phyloP scores from a whole-genome alignment of 1,139 yeast genomes.

The Torulaspora globosa region DNA sequence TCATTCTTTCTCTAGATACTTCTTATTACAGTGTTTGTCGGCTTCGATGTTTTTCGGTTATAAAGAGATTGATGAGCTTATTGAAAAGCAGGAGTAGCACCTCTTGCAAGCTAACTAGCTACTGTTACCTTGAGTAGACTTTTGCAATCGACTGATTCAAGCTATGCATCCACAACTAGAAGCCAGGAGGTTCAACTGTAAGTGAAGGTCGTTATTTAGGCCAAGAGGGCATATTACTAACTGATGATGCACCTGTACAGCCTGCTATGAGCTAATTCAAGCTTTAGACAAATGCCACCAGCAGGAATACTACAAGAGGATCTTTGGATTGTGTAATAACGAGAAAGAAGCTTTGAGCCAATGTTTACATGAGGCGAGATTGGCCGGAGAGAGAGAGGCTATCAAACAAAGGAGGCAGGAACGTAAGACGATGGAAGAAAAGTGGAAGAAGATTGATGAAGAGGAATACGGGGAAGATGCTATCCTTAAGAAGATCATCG shows the following conservation, averaged over 20 bases:
- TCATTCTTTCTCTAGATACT: not conserved
- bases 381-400: constrained; percentile 61
- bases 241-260: constrained; percentile 30
- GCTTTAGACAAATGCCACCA: constrained; percentile 89
- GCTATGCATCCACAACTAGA: constrained; percentile 44
- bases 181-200: constrained; percentile 41
- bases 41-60: constrained; percentile 1
- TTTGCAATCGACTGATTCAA: not conserved
- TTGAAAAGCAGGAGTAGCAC: not conserved
- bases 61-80: not conserved
- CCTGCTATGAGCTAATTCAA: constrained; percentile 76
- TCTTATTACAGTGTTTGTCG: not conserved
- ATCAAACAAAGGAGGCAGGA: constrained; percentile 55
- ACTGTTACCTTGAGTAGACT: not conserved
- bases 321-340: constrained; percentile 82
- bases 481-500: constrained; percentile 63
- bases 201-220: constrained; percentile 16
- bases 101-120: not conserved
- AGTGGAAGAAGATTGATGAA: constrained; percentile 62
- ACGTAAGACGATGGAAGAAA: constrained; percentile 50
- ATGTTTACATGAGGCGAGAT: constrained; percentile 77
- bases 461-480: constrained; percentile 78
- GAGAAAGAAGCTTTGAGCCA: constrained; percentile 72
- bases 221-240: constrained; percentile 8
- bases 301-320: constrained; percentile 62